Base-by-base conservation (phyloP, 345 rosid species). In the Turnera subulata region DNA sequence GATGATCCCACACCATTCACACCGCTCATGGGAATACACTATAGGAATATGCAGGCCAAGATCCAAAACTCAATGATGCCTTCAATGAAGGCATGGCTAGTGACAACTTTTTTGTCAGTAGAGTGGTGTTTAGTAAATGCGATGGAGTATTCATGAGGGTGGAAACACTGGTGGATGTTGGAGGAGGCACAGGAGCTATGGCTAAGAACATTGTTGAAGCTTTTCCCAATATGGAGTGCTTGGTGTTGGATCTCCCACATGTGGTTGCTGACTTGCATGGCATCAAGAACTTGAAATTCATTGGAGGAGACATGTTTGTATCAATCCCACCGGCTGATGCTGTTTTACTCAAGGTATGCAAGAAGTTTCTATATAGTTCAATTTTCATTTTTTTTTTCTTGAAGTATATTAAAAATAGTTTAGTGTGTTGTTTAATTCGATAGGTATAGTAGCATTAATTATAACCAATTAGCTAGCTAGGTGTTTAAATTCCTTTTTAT, bases 301-400 rank as follows among this genome's bases (percentile, higher is more conserved):
- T 69, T 21, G 64, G 64, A 7, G 73, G 68, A 35, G 68, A 69
- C 40, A 69, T 69, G 68, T 63, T 69, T 40, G 47, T 63, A 13
- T 43, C 22, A 25, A 21, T 69, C 55, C 73, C 73, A 43, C 44
- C 68, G 50, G 73, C 64, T 23, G 68, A 69, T 24, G 62, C 55
- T 16, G 11, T 63, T 11, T 0, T 69, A 9, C 66, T 69, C 13
- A 57, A 69, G 55, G 73, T 69, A 62, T 25, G 10, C 10, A 20
- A 12, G 20, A 21, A 6, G 25, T 48, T 6, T 19, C 19, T 47
- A 9, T 2, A 18, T 47, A 47, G 4, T 47, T 8, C 49, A 55
- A 13, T 55, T 4, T 42, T 13, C 39, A 2, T 19, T 10, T 37
- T 33, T 55, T 38, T 38, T 19, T 19, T 35, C 20, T 11, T 37